Base-by-base conservation (phyloP, 345 rosid genomes). In the Arabis alpina region DNA sequence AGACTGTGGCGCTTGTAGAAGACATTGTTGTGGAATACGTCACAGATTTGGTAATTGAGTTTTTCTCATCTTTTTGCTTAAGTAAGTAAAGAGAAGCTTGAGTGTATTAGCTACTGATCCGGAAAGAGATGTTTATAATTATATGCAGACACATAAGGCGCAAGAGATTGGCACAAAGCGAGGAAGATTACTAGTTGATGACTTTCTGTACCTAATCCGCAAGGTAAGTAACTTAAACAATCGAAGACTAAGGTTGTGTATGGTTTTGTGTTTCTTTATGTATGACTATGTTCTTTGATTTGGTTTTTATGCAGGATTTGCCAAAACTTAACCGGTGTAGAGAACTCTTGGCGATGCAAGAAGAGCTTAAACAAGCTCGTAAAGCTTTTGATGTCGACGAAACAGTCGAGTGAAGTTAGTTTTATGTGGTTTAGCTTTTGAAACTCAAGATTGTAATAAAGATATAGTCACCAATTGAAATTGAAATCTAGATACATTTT, bases 321-420 rank as follows among this genome's bases (percentile, higher is more conserved):
- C 93, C 95, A 0, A 94, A 94, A 74, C 85, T 89, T 10, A 94
- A 94, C 82, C 92, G 91, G 0, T 94, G 96, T 72, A 85, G 85
- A 5, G 96, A 94, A 70, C 77, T 94, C 58, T 81, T 89, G 70
- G 85, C 92, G 0, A 89, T 91, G 98, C 98, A 89, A 82, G 98
- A 94, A 79, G 98, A 94, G 80, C 84, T 94, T 50, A 88, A 91
- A 74, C 99, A 94, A 80, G 98, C 98, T 10, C 89, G 97, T 79
- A 89, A 94, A 72, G 97, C 98, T 50, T 91, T 89, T 75, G 97
- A 94, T 50, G 91, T 88, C 0, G 98, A 91, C 12, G 98, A 91
- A 80, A 97, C 61, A 3, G 62, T 54, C 23, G 76, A 73, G 28
- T 68, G 64, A 27, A 70, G 23, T 34, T 14, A 47, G 64, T 15